A percentile compares a stretch with the other conserved stretches of the same genome.
Conservation (phyloP, 768 basidiomycete species). For the Rhizopogon vesiculosus region DNA sequence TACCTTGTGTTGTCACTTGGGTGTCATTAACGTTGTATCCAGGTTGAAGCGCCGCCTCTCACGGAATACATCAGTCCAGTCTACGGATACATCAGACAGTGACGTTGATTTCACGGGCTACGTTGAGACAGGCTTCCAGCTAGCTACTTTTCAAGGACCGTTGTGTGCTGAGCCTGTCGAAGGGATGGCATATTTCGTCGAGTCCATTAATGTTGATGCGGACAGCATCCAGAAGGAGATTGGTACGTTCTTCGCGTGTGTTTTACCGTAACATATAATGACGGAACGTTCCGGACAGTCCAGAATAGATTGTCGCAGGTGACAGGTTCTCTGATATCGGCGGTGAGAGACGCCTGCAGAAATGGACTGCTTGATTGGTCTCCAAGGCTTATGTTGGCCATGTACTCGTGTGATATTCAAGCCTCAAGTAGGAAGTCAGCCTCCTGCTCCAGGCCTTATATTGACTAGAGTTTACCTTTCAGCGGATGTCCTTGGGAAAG, state of each 20-base stretch:
- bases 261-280: constrained; percentile 6
- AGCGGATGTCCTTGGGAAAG: constrained; percentile 97
- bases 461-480: constrained; percentile 9
- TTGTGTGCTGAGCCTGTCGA: constrained; percentile 93
- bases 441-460: constrained; percentile 1
- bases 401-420: constrained; percentile 99
- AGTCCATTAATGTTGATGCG: constrained; percentile 61
- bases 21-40: constrained; percentile 6
- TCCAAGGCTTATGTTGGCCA: constrained; percentile 92
- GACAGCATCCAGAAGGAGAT: constrained; percentile 61
- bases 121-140: constrained; percentile 91
- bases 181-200: constrained; percentile 88
- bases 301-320: constrained; percentile 81
- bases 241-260: constrained; percentile 36
- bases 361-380: constrained; percentile 95
- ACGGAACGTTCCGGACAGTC: constrained; percentile 36
- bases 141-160: constrained; percentile 92
- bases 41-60: constrained; percentile 52
- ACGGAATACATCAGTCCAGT: constrained; percentile 29
- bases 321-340: constrained; percentile 86
- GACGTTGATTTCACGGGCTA: constrained; percentile 68
- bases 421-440: constrained; percentile 72
- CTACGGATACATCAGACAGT: constrained; percentile 29
- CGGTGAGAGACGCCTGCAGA: constrained; percentile 84
- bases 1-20: constrained; percentile 1